Base-by-base conservation (phyloP, 140 eudicot species). In the Senecio squalidus region DNA sequence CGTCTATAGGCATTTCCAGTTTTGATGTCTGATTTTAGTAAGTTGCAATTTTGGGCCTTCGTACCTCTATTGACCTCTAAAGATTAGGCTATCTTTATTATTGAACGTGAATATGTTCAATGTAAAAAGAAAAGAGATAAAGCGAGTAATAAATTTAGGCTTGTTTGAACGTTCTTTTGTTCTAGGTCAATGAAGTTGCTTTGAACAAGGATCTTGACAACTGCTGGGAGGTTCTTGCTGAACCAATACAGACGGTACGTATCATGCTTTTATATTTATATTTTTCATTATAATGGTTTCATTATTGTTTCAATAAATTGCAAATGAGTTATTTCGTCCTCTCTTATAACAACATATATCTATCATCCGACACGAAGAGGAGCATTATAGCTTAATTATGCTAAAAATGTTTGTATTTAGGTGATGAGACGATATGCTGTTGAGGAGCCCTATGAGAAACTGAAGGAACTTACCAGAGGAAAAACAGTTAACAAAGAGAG, bases 201-300 rank as follows among this genome's bases (percentile, higher is more conserved):
- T 64, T 87, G 76, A 56, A 25, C 36, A 78, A 78, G 55, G 98
- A 87, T 70, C 68, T 92, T 76, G 74, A 92, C 77, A 70, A 78
- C 43, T 51, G 84, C 13, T 92, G 96, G 98, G 98, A 92, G 82
- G 96, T 92, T 70, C 98, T 92, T 64, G 98, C 98, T 36, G 98
- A 92, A 79, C 96, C 98, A 47, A 86, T 91, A 72, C 98, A 91
- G 68, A 86, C 96, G 1, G 95, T 91, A 83, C 56, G 94, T 60
- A 22, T 56, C 74, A 59, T 6, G 36, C 66, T 55, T 47, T 17
- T 15, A 16, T 5, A 1, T 34, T 24, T 67, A 10, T 15, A 27
- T 10, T 9, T 36, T 30, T 3, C 20, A 17, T 51, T 26, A 15
- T 24, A 4, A 36, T 36, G 41, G 4, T 36, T 36, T 36, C 41